phyloP scores from a whole-genome alignment of 164 flowering plant genomes.

The Chimonanthus salicifolius region DNA sequence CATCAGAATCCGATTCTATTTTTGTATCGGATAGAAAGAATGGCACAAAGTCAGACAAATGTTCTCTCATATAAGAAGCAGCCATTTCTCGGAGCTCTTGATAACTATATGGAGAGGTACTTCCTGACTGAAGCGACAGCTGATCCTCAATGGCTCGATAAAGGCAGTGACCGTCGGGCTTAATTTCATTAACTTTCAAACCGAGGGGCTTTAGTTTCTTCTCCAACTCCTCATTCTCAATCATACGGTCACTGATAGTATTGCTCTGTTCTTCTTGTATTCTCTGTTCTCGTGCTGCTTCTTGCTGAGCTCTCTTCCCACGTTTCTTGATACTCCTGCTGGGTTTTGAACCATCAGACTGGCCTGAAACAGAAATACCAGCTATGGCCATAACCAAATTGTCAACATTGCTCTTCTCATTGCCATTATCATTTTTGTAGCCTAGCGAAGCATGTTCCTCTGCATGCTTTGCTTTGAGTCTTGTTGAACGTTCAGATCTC shows the following conservation, averaged over 20 bases:
- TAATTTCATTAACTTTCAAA: slow-evolving; percentile 64
- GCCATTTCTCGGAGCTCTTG: slow-evolving; percentile 73
- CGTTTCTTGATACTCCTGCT: slow-evolving; percentile 71
- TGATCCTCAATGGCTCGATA: slow-evolving; percentile 90
- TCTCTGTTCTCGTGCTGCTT: slow-evolving; percentile 83
- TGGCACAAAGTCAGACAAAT: slow-evolving; percentile 66
- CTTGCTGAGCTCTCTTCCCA: slow-evolving; percentile 83
- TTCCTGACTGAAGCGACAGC: slow-evolving; percentile 49
- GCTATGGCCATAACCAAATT: slow-evolving; percentile 76
- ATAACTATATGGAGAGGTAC: slow-evolving; percentile 52
- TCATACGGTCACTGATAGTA: slow-evolving; percentile 57
- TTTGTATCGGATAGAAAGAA: slow-evolving; percentile 67
- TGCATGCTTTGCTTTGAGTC: slow-evolving; percentile 74
- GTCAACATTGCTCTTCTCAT: slow-evolving; percentile 45
- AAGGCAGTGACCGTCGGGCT: slow-evolving; percentile 93
- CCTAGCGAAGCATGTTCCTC: slow-evolving; percentile 80
- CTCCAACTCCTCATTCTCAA: slow-evolving; percentile 65
- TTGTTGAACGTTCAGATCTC: slow-evolving; percentile 51
- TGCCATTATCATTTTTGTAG: slow-evolving; percentile 26
- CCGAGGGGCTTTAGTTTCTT: slow-evolving; percentile 75
- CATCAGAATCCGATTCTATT: slow-evolving; percentile 42
- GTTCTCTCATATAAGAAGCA: slow-evolving; percentile 72
- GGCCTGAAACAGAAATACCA: slow-evolving; percentile 57
- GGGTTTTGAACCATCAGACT: slow-evolving; percentile 50
- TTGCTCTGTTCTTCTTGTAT: slow-evolving; percentile 82